Evolutionary conservation across 1,284 basidiomycete species (phyloP).

Genomic region (Fomitopsis palustris): DNA sequence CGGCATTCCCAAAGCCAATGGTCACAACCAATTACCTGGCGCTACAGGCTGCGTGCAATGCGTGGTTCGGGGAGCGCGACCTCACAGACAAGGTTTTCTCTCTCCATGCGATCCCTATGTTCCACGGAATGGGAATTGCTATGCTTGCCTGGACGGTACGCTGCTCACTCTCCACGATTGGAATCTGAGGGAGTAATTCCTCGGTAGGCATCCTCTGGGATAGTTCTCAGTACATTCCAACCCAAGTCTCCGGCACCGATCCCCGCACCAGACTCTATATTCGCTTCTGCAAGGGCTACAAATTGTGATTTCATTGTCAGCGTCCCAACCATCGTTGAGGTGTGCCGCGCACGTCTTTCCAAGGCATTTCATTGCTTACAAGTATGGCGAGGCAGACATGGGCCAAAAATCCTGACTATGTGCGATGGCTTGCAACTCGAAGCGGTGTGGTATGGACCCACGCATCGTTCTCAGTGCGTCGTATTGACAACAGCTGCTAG

Average conservation of each 20-base stretch:
- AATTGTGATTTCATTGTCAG: conserved; percentile 16
- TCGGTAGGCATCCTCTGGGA: conserved; percentile 13
- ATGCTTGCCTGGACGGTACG: conserved; percentile 9
- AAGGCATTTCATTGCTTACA: neutral
- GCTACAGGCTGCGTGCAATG: neutral
- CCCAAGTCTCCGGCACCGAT: conserved; percentile 16
- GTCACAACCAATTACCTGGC: conserved; percentile 9
- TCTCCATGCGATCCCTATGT: conserved; percentile 21
- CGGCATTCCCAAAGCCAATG: conserved; percentile 25
- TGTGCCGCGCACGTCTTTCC: neutral
- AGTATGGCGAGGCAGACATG: neutral
- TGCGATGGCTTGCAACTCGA: conserved; percentile 5
- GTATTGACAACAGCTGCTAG: neutral
- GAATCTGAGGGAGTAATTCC: neutral
- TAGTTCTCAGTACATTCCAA: conserved; percentile 14
- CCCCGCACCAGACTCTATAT: conserved; percentile 18
- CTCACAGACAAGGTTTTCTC: conserved; percentile 15
- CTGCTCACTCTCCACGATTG: no score
- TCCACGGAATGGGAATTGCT: conserved; percentile 18
- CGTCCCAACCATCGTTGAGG: conserved; percentile 21
- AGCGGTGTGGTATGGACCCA: conserved; percentile 1
- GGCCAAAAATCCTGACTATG: conserved; percentile 5
- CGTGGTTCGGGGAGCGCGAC: conserved; percentile 14
- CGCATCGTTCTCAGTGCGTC: neutral
- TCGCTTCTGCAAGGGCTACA: conserved; percentile 9